Base-by-base conservation (phyloP, 2,329 filamentous ascomycete genomes). In the Ophiocordyceps sinensis region DNA sequence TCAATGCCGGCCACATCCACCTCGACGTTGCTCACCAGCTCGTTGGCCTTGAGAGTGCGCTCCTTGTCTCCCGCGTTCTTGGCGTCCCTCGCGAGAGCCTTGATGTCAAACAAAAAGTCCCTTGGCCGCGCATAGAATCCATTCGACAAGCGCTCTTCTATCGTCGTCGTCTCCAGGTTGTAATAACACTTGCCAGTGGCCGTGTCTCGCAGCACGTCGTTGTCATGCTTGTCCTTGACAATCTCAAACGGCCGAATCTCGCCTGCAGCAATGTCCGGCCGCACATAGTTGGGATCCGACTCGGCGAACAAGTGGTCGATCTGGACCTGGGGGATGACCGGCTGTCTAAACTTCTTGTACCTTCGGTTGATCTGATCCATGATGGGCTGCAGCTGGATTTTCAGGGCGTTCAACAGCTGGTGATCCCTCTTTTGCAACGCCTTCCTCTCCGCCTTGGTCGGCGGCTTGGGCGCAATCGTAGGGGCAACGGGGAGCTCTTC, bases 311-410 rank as follows among this genome's bases (percentile, higher is more conserved):
- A 68, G 57, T 96, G 94, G 17, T 78, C 71, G 44, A 93, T 86
- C 47, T 79, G 73, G 11, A 63, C 60, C 40, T 85, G 79, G 2
- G 85, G 77, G 45, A 98, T 81, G 35, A 85, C 76, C 1, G 85
- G 81, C 42, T 79, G 77, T 45, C 87, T 75, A 63, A 96, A 96
- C 50, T 86, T 86, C 56, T 82, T 85, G 64, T 94, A 94, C 56
- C 83, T 87, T 46, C 73, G 71, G 59, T 94, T 91, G 56, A 98
- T 85, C 61, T 95, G 86, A 50, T 98, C 89, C 87, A 98, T 95
- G 50, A 96, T 85, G 2, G 85, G 86, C 59, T 95, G 88, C 41
- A 98, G 77, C 41, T 82, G 70, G 32, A 94, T 79, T 65, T 96
- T 98, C 48, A 98, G 67, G 44, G 82, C 67, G 57, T 96, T 95